Percentiles rank a stretch among this genome's conserved stretches.
phyloP scores from a whole-genome alignment of 1,284 basidiomycete species.

The Cutaneotrichosporon spelunceum region DNA sequence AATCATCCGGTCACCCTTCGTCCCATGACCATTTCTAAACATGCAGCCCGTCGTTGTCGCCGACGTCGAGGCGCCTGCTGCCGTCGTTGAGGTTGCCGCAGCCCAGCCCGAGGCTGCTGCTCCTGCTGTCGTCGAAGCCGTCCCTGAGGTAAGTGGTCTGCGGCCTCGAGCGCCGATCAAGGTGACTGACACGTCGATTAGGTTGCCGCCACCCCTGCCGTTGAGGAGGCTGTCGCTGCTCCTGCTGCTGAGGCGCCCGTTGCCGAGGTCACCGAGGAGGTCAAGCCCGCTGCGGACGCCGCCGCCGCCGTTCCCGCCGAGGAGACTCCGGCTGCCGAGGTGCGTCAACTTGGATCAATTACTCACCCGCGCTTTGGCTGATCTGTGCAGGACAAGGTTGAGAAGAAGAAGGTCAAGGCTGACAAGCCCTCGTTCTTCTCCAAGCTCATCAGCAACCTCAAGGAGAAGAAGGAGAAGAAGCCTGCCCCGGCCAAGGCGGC shows the following conservation, averaged over 20 bases:
- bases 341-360: neutral
- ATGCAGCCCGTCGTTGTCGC: conserved; percentile 10
- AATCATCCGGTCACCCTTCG: neutral
- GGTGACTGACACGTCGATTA: neutral
- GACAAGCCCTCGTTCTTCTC: conserved; percentile 27
- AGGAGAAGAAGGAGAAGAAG: conserved; percentile 26
- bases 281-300: conserved; percentile 17
- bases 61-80: conserved; percentile 11
- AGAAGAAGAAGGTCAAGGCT: conserved; percentile 26
- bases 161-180: neutral
- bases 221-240: conserved; percentile 20
- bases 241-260: conserved; percentile 31
- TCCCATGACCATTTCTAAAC: neutral
- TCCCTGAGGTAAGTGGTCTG: conserved; percentile 5
- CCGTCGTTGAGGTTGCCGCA: conserved; percentile 24
- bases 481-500: conserved; percentile 15
- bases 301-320: conserved; percentile 14
- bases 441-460: conserved; percentile 20
- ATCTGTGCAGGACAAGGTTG: conserved; percentile 14
- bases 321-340: conserved; percentile 26
- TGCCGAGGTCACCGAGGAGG: conserved; percentile 37
- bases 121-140: conserved; percentile 11
- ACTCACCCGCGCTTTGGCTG: neutral
- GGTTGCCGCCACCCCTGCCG: conserved; percentile 5
- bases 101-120: conserved; percentile 14